These are phyloP conservation scores for Cyclocybe cylindracea DNA, from an alignment of 768 basidiomycete genomes.

Conservation along the genomic window DNA sequence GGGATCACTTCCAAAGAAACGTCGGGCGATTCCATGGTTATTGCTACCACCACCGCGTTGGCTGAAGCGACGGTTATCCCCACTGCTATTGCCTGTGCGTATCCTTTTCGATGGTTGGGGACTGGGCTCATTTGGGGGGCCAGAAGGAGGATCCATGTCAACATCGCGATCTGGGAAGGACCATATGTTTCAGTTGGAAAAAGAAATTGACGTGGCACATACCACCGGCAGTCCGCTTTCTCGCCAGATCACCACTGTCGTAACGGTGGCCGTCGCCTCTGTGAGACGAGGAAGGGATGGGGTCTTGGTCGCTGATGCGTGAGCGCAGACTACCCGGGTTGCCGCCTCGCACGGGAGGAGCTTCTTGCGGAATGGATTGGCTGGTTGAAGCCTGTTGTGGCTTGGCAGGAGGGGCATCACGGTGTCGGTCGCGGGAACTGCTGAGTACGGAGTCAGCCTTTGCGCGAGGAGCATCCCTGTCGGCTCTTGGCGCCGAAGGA, in stretches of 20 bases:
- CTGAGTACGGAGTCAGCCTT: constrained; percentile 20
- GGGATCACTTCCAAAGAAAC: constrained; percentile 63
- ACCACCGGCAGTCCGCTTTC: constrained; percentile 76
- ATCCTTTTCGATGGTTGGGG: constrained; percentile 58
- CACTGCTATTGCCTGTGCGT: constrained; percentile 57
- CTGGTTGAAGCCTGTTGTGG: constrained; percentile 17
- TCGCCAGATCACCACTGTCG: constrained; percentile 61
- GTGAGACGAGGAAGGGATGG: constrained; percentile 44
- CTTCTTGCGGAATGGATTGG: constrained; percentile 23
- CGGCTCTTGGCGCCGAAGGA: constrained; percentile 69
- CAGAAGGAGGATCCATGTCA: constrained; percentile 37
- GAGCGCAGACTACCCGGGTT: constrained; percentile 32
- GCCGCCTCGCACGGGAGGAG: constrained; percentile 7
- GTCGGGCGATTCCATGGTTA: constrained; percentile 51
- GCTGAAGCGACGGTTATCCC: constrained; percentile 28
- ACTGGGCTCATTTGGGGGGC: constrained; percentile 36
- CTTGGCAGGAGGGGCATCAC: constrained; percentile 43
- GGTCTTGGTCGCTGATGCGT: constrained; percentile 56
- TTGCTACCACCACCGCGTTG: neutral
- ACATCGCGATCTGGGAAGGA: constrained; percentile 60
- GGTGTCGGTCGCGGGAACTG: constrained; percentile 46
- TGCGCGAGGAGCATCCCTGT: constrained; percentile 9
- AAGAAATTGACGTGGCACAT: constrained; percentile 21
- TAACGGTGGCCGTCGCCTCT: constrained; percentile 52
- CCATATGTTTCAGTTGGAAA: constrained; percentile 5